Evolutionary conservation across 2,329 filamentous ascomycete genomes (phyloP).

Genomic region (Colletotrichum trifolii): DNA sequence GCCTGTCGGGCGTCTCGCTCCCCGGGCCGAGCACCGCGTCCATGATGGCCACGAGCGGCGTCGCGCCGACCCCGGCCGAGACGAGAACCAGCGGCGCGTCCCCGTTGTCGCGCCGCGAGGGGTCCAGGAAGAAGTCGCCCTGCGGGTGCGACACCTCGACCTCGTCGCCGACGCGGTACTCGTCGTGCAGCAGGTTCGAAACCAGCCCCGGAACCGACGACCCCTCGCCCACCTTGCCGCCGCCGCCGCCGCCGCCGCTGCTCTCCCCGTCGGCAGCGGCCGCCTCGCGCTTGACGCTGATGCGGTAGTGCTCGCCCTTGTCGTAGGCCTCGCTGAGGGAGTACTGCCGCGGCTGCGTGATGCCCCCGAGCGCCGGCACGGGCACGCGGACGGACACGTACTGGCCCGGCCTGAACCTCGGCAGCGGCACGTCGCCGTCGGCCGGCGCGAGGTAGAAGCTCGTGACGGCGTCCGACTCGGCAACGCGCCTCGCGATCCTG

Average conservation of each 20-base stretch:
- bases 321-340: constrained; percentile 71
- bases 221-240: constrained; percentile 43
- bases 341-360: constrained; percentile 79
- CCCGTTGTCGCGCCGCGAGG: constrained; percentile 49
- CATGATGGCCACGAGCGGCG: constrained; percentile 74
- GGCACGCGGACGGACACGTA: constrained; percentile 75
- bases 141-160: constrained; percentile 66
- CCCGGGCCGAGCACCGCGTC: constrained; percentile 56
- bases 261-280: constrained; percentile 39
- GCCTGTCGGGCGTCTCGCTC: constrained; percentile 48
- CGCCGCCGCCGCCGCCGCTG: constrained; percentile 48
- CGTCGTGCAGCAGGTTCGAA: constrained; percentile 63
- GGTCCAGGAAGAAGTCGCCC: constrained; percentile 72
- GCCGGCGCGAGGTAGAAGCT: constrained; percentile 77
- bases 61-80: constrained; percentile 76
- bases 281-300: constrained; percentile 77
- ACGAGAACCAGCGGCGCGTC: constrained; percentile 71
- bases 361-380: constrained; percentile 67
- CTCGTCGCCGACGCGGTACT: constrained; percentile 60
- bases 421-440: constrained; percentile 64
- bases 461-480: constrained; percentile 69
- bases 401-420: constrained; percentile 75
- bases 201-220: constrained; percentile 58
- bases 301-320: constrained; percentile 69
- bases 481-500: constrained; percentile 68